Evolutionary conservation across 305 asterid genomes (phyloP), one percentile per base, ranked within the genome.

Genomic region (Fraxinus ornus): DNA sequence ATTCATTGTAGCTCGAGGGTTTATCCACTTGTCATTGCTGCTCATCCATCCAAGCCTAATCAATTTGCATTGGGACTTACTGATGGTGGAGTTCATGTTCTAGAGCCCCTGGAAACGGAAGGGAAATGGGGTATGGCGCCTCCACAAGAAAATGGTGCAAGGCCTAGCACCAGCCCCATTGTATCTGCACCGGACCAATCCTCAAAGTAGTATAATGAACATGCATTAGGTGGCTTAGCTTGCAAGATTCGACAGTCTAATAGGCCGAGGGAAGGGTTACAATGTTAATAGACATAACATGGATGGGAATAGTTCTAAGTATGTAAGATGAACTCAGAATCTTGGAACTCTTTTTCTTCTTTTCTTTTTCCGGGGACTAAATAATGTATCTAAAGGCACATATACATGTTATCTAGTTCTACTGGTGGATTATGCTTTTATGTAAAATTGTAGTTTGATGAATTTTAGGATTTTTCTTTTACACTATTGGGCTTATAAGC

Each of bases 31-130:
- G 84, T 47, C 9, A 13, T 86, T 47, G 84, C 89, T 60, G 86
- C 89, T 82, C 86, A 86, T 86, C 87, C 89, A 47, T 80, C 82
- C 7, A 81, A 84, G 52, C 74, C 83, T 19, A 86, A 84, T 75
- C 89, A 86, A 68, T 81, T 83, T 4, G 86, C 89, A 7, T 19
- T 86, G 68, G 89, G 89, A 57, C 84, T 87, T 30, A 80, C 79
- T 1, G 86, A 87, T 75, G 90, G 90, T 5, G 79, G 85, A 5
- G 86, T 87, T 60, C 71, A 77, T 37, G 84, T 87, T n/a, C 57
- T 87, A 28, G 90, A 87, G 85, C 90, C 90, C 7, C 77, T 78
- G 52, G 88, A 84, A 30, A 75, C 84, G 0, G 85, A 85, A 75
- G 88, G 88, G 5, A 80, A 78, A 41, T 85, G 86, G 88, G 88